These are phyloP conservation scores for Aspergillus tanneri DNA, from an alignment of 2,329 filamentous ascomycete genomes.

Conservation along the genomic window DNA sequence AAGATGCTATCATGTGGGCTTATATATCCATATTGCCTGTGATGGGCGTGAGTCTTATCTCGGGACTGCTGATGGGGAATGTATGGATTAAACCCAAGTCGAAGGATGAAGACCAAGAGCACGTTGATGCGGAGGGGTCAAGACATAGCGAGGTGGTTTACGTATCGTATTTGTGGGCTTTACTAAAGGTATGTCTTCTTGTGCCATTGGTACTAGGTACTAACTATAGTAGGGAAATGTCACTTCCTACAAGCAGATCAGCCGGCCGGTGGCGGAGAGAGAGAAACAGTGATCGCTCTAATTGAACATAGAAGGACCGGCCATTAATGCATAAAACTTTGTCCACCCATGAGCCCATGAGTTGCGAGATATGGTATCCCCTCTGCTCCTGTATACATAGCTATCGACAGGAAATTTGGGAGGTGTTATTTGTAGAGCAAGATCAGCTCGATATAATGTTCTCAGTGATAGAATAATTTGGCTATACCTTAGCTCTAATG, in stretches of 20 bases:
- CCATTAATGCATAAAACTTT: no score
- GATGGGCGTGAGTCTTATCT: slow-evolving; percentile 50
- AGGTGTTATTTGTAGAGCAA: no score
- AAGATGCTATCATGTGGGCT: slow-evolving; percentile 63
- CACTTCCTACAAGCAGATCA: slow-evolving; percentile 25
- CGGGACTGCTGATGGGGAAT: slow-evolving; percentile 51
- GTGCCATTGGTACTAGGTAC: neutral
- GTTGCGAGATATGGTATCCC: no score
- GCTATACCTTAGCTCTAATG: no score
- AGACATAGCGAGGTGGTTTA: slow-evolving; percentile 32
- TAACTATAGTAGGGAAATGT: slow-evolving; percentile 22
- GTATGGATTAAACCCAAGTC: slow-evolving; percentile 49
- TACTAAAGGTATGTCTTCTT: slow-evolving; percentile 26
- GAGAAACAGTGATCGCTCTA: no score
- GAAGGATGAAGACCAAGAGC: slow-evolving; percentile 17
- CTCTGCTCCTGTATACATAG: no score
- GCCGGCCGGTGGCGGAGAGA: slow-evolving; percentile 16
- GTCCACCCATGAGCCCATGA: no score
- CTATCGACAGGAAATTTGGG: no score
- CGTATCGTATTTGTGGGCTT: slow-evolving; percentile 33
- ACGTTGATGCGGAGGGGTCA: slow-evolving; percentile 11
- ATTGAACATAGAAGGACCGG: no score
- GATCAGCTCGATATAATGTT: no score
- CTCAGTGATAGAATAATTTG: no score
- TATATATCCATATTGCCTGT: slow-evolving; percentile 63